Percentiles rank a stretch among this genome's conserved stretches.
Evolutionary conservation across 2,329 filamentous ascomycete species (phyloP).

Genomic region (Fusarium xylarioides): DNA sequence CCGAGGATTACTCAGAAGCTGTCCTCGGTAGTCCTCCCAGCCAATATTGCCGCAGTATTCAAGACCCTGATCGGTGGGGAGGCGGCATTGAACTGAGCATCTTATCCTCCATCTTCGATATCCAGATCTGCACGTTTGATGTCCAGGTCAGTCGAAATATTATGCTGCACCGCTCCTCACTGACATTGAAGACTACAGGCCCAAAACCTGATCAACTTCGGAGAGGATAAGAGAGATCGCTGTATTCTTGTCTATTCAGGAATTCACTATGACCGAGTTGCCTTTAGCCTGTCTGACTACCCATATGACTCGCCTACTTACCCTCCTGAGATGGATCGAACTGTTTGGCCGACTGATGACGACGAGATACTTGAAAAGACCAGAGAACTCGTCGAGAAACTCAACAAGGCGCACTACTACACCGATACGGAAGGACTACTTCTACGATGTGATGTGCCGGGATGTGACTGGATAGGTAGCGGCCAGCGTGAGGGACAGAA

Average conservation of each 20-base stretch:
- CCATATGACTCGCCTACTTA: constrained; percentile 64
- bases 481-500: constrained; percentile 70
- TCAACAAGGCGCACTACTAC: constrained; percentile 80
- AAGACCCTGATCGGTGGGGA: constrained; percentile 84
- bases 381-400: constrained; percentile 68
- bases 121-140: constrained; percentile 87
- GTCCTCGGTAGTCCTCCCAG: constrained; percentile 78
- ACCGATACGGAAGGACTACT: constrained; percentile 86
- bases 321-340: constrained; percentile 78
- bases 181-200: constrained; percentile 34
- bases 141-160: constrained; percentile 61
- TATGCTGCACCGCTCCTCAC: neutral
- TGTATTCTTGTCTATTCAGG: constrained; percentile 90
- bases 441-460: constrained; percentile 74
- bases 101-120: constrained; percentile 81
- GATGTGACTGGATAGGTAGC: constrained; percentile 73
- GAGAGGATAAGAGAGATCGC: constrained; percentile 73
- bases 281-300: constrained; percentile 71
- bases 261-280: constrained; percentile 93
- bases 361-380: constrained; percentile 78
- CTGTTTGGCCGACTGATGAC: constrained; percentile 63
- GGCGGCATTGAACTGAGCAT: constrained; percentile 91
- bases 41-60: constrained; percentile 84
- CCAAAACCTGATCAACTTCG: constrained; percentile 67
- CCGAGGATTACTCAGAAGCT: constrained; percentile 76